Percentiles rank a stretch among this genome's conserved stretches.
Evolutionary conservation across 352 stramenopile species (phyloP).

Genomic region (Phytophthora capsici): DNA sequence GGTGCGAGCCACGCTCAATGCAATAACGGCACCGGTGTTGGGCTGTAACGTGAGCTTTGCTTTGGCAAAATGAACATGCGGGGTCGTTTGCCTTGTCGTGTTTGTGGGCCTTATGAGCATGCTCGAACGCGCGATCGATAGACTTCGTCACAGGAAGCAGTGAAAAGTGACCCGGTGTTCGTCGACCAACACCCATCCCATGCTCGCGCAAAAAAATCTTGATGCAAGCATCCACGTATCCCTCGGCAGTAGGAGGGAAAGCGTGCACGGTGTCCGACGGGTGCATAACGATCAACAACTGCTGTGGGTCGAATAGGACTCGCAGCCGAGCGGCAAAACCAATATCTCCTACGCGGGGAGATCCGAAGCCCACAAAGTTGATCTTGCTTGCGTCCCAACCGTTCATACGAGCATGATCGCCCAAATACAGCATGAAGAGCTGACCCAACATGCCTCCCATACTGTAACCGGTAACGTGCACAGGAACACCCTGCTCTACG

Average conservation of each 20-base stretch:
- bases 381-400: constrained; percentile 79
- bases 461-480: constrained; percentile 87
- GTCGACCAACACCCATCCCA: constrained; percentile 68
- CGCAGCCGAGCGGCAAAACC: constrained; percentile 78
- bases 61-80: constrained; percentile 69
- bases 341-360: constrained; percentile 77
- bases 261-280: constrained; percentile 83
- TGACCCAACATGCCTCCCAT: constrained; percentile 88
- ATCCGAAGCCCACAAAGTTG: constrained; percentile 87
- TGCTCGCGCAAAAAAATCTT: constrained; percentile 88
- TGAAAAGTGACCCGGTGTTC: constrained; percentile 74
- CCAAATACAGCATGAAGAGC: constrained; percentile 80
- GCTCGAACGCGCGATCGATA: constrained; percentile 80
- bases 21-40: constrained; percentile 87
- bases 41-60: constrained; percentile 64
- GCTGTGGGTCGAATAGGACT: constrained; percentile 78
- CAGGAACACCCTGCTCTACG: constrained; percentile 67
- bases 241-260: constrained; percentile 82
- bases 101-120: constrained; percentile 55
- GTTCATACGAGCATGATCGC: constrained; percentile 79
- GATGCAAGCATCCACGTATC: constrained; percentile 78
- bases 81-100: constrained; percentile 33
- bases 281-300: constrained; percentile 88
- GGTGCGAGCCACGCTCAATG: constrained; percentile 79
- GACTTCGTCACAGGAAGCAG: constrained; percentile 77